These are phyloP conservation scores for Lindgomyces ingoldianus DNA, from an alignment of 495 filamentous ascomycete species.

Conservation along the genomic window DNA sequence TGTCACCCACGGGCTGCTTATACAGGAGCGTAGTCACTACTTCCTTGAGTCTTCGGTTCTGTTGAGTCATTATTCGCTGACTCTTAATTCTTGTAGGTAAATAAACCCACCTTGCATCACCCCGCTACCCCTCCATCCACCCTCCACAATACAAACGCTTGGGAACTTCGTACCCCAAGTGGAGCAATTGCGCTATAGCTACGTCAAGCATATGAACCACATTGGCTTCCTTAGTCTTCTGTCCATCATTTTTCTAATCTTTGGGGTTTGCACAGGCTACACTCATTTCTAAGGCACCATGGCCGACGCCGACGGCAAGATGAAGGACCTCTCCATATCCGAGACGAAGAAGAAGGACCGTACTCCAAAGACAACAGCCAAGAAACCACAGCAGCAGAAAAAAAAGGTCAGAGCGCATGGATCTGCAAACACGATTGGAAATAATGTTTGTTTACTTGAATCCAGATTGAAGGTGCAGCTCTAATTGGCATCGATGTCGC, in stretches of 20 bases:
- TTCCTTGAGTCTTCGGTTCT: background rate
- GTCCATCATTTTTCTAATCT: background rate
- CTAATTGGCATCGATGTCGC: slow-evolving; percentile 81
- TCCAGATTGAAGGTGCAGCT: slow-evolving; percentile 31
- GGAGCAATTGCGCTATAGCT: too few relatives aligned
- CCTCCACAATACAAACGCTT: background rate
- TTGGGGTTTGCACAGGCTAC: background rate
- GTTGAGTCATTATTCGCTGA: background rate
- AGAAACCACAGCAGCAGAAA: slow-evolving; percentile 33
- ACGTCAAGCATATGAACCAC: too few relatives aligned
- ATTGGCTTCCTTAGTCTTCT: background rate
- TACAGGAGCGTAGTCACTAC: too few relatives aligned
- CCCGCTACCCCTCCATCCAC: slow-evolving; percentile 28
- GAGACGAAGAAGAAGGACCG: slow-evolving; percentile 32
- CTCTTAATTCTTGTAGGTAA: slow-evolving; percentile 19
- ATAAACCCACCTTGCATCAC: background rate
- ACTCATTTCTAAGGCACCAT: slow-evolving; percentile 9
- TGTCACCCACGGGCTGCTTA: too few relatives aligned
- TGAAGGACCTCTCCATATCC: slow-evolving; percentile 31
- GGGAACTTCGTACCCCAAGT: background rate
- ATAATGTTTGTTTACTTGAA: background rate
- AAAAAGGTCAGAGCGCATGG: slow-evolving; percentile 22
- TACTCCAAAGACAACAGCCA: slow-evolving; percentile 9
- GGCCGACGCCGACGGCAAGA: slow-evolving; percentile 27
- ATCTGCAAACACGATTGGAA: background rate